phyloP scores from a whole-genome alignment of 257 asterid species.

The Solanum gandarillasii region DNA sequence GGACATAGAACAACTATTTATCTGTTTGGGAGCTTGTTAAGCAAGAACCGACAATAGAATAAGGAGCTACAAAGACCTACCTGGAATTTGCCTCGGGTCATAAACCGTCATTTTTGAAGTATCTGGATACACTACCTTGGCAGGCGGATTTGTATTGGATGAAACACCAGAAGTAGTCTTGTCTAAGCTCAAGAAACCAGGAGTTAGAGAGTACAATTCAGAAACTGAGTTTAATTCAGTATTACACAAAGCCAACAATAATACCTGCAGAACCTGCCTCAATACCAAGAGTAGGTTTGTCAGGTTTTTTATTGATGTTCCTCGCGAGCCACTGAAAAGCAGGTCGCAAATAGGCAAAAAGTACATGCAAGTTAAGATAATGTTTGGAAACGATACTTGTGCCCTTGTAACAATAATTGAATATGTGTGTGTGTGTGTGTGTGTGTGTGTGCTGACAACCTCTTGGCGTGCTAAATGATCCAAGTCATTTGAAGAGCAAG shows the following conservation, averaged over 20 bases:
- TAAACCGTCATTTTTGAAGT: constrained; percentile 63
- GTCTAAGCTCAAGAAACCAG: constrained; percentile 23
- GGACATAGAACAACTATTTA: background rate
- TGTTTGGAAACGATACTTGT: background rate
- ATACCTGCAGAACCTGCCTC: constrained; percentile 50
- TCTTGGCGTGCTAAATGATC: constrained; percentile 86
- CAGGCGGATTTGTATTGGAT: constrained; percentile 28
- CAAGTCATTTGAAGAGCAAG: constrained; percentile 91
- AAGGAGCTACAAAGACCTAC: constrained; percentile 19
- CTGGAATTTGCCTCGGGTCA: constrained; percentile 57
- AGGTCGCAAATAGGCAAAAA: background rate
- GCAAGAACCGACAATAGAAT: background rate
- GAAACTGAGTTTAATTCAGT: background rate
- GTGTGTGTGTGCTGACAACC: constrained; percentile 25
- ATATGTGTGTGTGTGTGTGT: background rate
- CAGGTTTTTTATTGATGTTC: constrained; percentile 60
- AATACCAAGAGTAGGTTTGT: constrained; percentile 36
- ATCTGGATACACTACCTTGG: constrained; percentile 73
- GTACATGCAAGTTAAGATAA: background rate
- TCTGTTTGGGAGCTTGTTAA: background rate
- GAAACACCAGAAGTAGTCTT: constrained; percentile 34
- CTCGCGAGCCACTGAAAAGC: constrained; percentile 59
- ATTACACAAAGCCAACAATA: background rate
- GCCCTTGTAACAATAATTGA: background rate
- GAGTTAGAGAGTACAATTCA: background rate